Evolutionary conservation across 495 filamentous ascomycete genomes (phyloP).

Genomic region (Xylaria longipes): DNA sequence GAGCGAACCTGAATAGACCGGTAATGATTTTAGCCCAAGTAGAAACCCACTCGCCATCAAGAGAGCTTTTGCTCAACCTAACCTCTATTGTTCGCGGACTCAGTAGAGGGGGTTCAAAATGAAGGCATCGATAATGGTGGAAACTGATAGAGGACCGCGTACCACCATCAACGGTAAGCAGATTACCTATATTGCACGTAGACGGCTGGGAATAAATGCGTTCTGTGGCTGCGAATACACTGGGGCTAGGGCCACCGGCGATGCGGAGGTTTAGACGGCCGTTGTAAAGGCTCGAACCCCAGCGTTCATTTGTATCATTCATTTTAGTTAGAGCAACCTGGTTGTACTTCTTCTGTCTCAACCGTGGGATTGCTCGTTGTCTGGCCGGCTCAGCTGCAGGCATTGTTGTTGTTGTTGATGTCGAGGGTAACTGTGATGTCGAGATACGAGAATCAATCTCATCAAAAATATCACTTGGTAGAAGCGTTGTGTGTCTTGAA

Average conservation of each 20-base stretch:
- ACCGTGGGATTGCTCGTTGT: background rate
- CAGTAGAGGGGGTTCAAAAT: background rate
- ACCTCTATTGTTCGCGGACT: background rate
- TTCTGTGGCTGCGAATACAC: background rate
- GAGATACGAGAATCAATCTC: background rate
- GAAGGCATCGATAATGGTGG: background rate
- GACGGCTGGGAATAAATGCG: background rate
- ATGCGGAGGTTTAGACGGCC: background rate
- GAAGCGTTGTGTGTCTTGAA: background rate
- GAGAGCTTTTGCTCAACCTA: slow-evolving; percentile 42
- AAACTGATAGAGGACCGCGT: background rate
- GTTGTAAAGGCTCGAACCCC: background rate
- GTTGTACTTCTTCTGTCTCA: background rate
- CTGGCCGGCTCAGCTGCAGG: background rate
- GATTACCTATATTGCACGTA: background rate
- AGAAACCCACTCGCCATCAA: slow-evolving; percentile 31
- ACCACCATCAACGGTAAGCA: background rate
- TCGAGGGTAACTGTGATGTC: background rate
- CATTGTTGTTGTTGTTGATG: background rate
- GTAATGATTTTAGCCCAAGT: slow-evolving; percentile 44
- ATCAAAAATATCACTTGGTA: background rate
- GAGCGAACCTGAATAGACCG: slow-evolving; percentile 38
- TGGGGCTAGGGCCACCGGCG: no score
- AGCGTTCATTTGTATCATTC: background rate
- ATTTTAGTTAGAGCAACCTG: background rate